Evolutionary conservation across 768 basidiomycete genomes (phyloP), one percentile per base, ranked within the genome.

Genomic region (Xerocomus spinulosus): DNA sequence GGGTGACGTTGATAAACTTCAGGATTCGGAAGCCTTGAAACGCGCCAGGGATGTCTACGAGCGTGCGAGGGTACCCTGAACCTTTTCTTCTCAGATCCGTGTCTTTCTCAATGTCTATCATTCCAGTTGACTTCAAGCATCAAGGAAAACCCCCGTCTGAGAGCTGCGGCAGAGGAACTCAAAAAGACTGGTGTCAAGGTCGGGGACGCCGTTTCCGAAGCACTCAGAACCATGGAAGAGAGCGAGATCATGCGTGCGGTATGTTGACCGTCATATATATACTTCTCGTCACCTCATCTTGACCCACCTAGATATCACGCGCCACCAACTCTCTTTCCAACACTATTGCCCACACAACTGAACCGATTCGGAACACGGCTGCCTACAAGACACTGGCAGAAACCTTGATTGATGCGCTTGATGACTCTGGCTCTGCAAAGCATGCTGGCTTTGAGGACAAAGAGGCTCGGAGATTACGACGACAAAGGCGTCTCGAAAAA

Each of bases 371-470:
- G 35, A 92, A 96, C 53, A 99, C 95, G 2, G 85, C 81, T 13
- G 91, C 95, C 0, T 99, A 99, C 73, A 96, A 96, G 72, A 75
- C 85, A 1, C 72, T 97, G 7, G 81, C 92, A 1, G 92, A 95
- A 37, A 90, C 90, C 2, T 71, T 99, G 13, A 72, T 92, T 4
- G 96, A 99, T 53, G 91, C 93, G 3, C 75, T 99, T 33, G 93
- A 98, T 52, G 94, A 98, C 67, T 90, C 87, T 48, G 89, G 88
- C 4, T 91, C 85, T 54, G 87, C 92, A 3, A 92, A 92, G 56
- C 91, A 95, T 68, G 94, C 91, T 41, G 96, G 96, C 0, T 97
- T 93, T 54, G 92, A 95, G 66, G 94, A 96, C 64, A 92, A 87
- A 63, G 96, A 98, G 62, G 87, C 82, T 17, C 81, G 96, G 42